Percentiles rank a stretch among this genome's conserved stretches.
Evolutionary conservation across 208 protist species (phyloP).

Genomic region (Trypanosoma theileri): DNA sequence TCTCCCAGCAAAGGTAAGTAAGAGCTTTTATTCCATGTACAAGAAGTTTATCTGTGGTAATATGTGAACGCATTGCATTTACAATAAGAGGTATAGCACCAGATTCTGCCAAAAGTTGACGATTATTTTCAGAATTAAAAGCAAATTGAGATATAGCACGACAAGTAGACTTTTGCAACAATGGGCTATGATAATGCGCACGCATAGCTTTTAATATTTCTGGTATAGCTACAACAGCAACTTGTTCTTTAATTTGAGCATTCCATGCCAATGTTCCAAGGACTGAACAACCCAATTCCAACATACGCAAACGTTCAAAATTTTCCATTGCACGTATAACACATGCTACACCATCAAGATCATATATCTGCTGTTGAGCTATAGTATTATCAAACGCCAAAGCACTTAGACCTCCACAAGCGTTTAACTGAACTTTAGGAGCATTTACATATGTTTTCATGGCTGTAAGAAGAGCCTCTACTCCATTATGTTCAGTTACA

Average conservation of each 20-base stretch:
- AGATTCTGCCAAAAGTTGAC: slow-evolving; percentile 75
- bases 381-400: slow-evolving; percentile 91
- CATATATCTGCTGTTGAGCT: slow-evolving; percentile 89
- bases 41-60: slow-evolving; percentile 86
- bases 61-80: slow-evolving; percentile 76
- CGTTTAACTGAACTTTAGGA: slow-evolving; percentile 89
- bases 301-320: slow-evolving; percentile 87
- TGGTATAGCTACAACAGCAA: slow-evolving; percentile 80
- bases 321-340: slow-evolving; percentile 87
- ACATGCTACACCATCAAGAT: slow-evolving; percentile 82
- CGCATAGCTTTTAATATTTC: slow-evolving; percentile 88
- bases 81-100: slow-evolving; percentile 89
- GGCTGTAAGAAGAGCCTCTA: slow-evolving; percentile 66
- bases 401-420: slow-evolving; percentile 87
- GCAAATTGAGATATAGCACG: slow-evolving; percentile 91
- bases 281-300: slow-evolving; percentile 90
- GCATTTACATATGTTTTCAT: slow-evolving; percentile 78
- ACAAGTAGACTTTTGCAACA: slow-evolving; percentile 91
- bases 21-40: slow-evolving; percentile 91
- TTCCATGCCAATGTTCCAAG: slow-evolving; percentile 92
- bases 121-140: slow-evolving; percentile 91
- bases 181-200: slow-evolving; percentile 65
- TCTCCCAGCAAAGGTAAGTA: slow-evolving; percentile 93
- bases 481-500: slow-evolving; percentile 76
- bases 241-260: slow-evolving; percentile 86